Evolutionary conservation across 176 grass and related monocot species (phyloP).

Genomic region (maize (Zea mays)): DNA sequence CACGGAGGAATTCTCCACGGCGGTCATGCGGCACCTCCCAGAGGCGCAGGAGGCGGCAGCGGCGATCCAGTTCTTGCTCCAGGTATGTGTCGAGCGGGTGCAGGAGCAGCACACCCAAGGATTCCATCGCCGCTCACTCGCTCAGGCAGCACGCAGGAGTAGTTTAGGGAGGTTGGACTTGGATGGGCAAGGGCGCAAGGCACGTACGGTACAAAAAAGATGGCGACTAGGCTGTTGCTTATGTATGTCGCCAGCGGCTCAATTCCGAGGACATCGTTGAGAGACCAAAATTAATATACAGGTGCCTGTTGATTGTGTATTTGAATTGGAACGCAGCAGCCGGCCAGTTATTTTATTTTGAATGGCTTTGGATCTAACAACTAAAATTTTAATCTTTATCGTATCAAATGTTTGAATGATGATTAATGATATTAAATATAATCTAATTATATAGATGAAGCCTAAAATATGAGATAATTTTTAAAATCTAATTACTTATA

Average conservation of each 20-base stretch:
- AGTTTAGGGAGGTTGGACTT: not conserved
- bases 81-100: slow-evolving; percentile 60
- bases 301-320: not conserved
- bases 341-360: not conserved
- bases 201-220: not conserved
- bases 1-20: slow-evolving; percentile 50
- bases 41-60: slow-evolving; percentile 62
- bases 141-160: not conserved
- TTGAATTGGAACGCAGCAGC: not conserved
- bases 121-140: slow-evolving; percentile 48
- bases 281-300: not conserved
- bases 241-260: not conserved
- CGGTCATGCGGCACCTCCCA: slow-evolving; percentile 40
- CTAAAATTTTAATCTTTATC: too few species aligned
- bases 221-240: not conserved
- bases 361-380: too few species aligned
- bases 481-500: too few species aligned
- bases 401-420: too few species aligned
- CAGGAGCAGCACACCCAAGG: slow-evolving; percentile 60
- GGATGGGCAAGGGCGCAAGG: too few species aligned
- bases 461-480: too few species aligned
- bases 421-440: too few species aligned
- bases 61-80: slow-evolving; percentile 56
- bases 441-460: too few species aligned
- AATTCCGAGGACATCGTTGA: not conserved